These are phyloP conservation scores for Hymenochaete sp. DNA, from an alignment of 1,284 basidiomycete genomes.

Conservation along the genomic window DNA sequence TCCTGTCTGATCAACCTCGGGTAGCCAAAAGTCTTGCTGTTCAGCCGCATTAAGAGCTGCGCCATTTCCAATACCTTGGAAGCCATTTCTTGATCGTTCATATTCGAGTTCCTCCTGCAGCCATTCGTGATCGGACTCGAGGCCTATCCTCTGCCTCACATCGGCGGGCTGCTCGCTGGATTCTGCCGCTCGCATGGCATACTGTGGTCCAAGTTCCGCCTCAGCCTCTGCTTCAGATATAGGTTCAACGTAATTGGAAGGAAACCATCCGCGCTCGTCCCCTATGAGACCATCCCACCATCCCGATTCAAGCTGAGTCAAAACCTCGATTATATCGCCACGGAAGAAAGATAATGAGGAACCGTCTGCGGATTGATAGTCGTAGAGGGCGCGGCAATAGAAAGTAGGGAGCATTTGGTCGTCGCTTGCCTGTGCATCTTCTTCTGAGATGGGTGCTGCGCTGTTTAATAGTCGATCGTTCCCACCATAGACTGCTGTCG, in stretches of 20 bases:
- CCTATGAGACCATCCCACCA: conserved; percentile 98
- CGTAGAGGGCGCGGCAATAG: conserved; percentile 89
- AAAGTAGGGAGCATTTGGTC: conserved; percentile 59
- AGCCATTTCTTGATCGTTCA: conserved; percentile 21
- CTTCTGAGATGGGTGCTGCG: conserved; percentile 9
- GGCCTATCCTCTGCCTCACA: conserved; percentile 23
- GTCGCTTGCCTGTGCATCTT: conserved; percentile 29
- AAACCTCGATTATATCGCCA: conserved; percentile 90
- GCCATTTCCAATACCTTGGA: conserved; percentile 24
- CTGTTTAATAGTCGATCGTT: conserved; percentile 20
- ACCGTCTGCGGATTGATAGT: conserved; percentile 82
- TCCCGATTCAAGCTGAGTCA: conserved; percentile 84
- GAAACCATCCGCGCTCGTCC: conserved; percentile 93
- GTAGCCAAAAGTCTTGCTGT: conserved; percentile 69
- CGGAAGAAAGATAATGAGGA: conserved; percentile 83
- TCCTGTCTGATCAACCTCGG: conserved; percentile 61
- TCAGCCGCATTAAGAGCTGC: conserved; percentile 24
- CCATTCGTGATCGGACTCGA: conserved; percentile 36
- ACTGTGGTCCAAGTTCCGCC: conserved; percentile 43
- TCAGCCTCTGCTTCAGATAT: conserved; percentile 79
- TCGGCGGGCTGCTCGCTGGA: not conserved
- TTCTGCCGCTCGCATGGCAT: conserved; percentile 21
- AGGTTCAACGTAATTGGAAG: conserved; percentile 85
- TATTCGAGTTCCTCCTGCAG: conserved; percentile 32
- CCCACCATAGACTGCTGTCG: conserved; percentile 22